Conservation (phyloP, 2,329 filamentous ascomycete species). For the Cytospora chrysosperma region DNA sequence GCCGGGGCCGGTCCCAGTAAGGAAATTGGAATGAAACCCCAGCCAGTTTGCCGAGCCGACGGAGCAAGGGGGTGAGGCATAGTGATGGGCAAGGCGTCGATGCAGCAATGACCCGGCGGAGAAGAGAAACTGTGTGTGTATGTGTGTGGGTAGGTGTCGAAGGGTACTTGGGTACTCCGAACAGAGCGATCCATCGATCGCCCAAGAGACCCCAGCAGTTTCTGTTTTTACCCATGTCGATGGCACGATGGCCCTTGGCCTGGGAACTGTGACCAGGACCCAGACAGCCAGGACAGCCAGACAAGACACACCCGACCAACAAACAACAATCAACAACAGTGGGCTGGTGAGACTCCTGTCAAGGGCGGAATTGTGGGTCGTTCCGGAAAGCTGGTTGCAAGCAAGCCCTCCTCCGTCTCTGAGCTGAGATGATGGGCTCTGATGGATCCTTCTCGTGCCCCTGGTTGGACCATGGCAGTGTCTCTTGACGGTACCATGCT, state of each 20-base stretch:
- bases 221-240: conserved; percentile 25
- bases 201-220: conserved; percentile 20
- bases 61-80: not conserved
- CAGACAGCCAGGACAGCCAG: no score
- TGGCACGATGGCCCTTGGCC: conserved; percentile 6
- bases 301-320: conserved; percentile 15
- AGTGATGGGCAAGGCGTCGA: conserved; percentile 12
- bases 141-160: not conserved
- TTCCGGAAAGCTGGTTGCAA: conserved; percentile 3
- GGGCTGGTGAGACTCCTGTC: conserved; percentile 10
- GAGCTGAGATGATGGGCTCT: conserved; percentile 16
- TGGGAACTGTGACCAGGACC: conserved; percentile 5
- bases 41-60: conserved; percentile 7
- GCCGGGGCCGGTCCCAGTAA: conserved; percentile 3
- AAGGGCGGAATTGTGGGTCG: conserved; percentile 21
- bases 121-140: no score
- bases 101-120: conserved; percentile 20
- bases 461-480: not conserved
- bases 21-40: conserved; percentile 9
- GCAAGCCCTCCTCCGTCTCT: conserved; percentile 10
- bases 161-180: conserved; percentile 1
- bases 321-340: no score
- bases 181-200: conserved; percentile 22
- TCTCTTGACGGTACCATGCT: not conserved
- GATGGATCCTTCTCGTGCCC: not conserved